phyloP scores from a whole-genome alignment of 345 rosid genomes.

The Arabidopsis suecica region DNA sequence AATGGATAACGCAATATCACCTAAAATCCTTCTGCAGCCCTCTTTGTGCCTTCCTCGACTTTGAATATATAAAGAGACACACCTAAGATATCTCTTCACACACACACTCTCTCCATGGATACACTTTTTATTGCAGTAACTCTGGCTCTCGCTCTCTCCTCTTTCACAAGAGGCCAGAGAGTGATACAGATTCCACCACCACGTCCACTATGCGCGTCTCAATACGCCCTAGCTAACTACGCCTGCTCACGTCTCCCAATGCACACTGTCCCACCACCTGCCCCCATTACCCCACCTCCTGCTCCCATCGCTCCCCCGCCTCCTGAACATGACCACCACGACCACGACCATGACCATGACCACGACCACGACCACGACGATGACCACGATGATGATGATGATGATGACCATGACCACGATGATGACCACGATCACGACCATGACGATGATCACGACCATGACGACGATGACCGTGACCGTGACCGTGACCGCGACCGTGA shows the following conservation, averaged over 20 bases:
- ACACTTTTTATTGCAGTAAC: slow-evolving; percentile 29
- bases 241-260: slow-evolving; percentile 62
- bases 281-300: slow-evolving; percentile 40
- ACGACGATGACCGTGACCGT: slow-evolving; percentile 1
- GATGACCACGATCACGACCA: neutral
- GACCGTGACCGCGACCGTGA: neutral
- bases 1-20: slow-evolving; percentile 16
- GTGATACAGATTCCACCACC: slow-evolving; percentile 44
- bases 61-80: slow-evolving; percentile 35
- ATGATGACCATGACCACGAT: slow-evolving; percentile 26
- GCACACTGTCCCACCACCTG: slow-evolving; percentile 38
- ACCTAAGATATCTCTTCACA: slow-evolving; percentile 25
- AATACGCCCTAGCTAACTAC: slow-evolving; percentile 65
- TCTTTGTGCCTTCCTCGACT: slow-evolving; percentile 31
- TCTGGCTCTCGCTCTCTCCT: slow-evolving; percentile 12
- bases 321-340: slow-evolving; percentile 21
- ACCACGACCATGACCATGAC: neutral
- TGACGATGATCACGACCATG: slow-evolving; percentile 10
- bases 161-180: slow-evolving; percentile 38
- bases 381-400: slow-evolving; percentile 16
- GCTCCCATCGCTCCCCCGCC: slow-evolving; percentile 32
- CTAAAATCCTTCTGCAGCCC: slow-evolving; percentile 37
- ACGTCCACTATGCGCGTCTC: slow-evolving; percentile 71
- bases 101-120: slow-evolving; percentile 36
- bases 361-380: neutral